These are phyloP conservation scores for Mycena olivaceomarginata DNA, from an alignment of 768 basidiomycete species.

Conservation along the genomic window DNA sequence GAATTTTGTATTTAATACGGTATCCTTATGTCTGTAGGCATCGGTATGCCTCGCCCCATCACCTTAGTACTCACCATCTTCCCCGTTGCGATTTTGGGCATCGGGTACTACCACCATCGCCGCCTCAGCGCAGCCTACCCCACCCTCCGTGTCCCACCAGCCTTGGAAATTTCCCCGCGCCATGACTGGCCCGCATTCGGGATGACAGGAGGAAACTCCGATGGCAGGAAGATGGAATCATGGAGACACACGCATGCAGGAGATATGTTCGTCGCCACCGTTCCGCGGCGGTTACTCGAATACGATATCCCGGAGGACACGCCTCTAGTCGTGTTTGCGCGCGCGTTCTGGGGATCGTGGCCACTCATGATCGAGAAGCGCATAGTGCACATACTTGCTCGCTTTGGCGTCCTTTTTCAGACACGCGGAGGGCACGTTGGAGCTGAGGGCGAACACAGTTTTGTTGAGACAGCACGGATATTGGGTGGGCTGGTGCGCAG, in stretches of 20 bases:
- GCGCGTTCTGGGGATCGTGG: constrained; percentile 32
- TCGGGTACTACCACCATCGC: constrained; percentile 21
- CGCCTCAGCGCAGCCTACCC: constrained; percentile 23
- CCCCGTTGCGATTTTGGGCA: constrained; percentile 11
- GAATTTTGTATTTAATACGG: not conserved
- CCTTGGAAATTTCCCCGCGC: constrained; percentile 28
- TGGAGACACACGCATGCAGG: constrained; percentile 31
- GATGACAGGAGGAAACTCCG: not conserved
- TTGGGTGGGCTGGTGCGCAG: constrained; percentile 23
- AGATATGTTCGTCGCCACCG: constrained; percentile 26
- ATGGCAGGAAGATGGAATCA: not conserved
- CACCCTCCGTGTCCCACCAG: constrained; percentile 20
- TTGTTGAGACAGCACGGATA: constrained; percentile 17
- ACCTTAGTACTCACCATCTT: not conserved
- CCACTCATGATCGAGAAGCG: constrained; percentile 19
- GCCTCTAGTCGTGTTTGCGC: constrained; percentile 23
- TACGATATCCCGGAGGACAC: not conserved
- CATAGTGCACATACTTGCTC: constrained; percentile 17
- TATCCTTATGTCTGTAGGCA: not conserved
- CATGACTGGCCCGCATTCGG: constrained; percentile 29
- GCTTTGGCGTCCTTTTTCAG: not conserved
- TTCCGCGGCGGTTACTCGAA: constrained; percentile 16
- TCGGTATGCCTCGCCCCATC: constrained; percentile 2
- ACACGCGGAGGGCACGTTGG: constrained; percentile 4
- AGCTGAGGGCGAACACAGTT: not conserved